Evolutionary conservation across 169 alveolate genomes (phyloP).

Genomic region (Besnoitia besnoiti): DNA sequence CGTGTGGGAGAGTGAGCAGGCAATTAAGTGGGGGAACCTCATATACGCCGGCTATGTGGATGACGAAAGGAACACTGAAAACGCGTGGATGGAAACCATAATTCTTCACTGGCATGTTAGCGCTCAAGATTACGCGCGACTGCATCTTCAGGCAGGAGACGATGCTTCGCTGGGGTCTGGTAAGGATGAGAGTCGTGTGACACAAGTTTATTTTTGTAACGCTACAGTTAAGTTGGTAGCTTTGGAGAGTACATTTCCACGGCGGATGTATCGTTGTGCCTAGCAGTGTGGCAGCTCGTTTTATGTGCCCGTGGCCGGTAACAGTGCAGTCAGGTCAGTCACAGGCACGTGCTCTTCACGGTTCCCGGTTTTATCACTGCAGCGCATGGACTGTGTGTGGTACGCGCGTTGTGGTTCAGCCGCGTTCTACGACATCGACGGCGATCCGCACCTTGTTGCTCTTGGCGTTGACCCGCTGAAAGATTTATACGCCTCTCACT

Average conservation of each 20-base stretch:
- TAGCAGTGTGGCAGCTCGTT: neutral
- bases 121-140: neutral
- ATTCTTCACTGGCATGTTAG: conserved; percentile 54
- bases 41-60: conserved; percentile 62
- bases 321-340: no score
- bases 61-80: conserved; percentile 63
- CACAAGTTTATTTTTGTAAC: neutral
- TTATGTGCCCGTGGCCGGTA: no score
- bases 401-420: conserved; percentile 12
- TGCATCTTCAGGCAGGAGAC: conserved; percentile 50
- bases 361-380: no score
- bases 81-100: conserved; percentile 67
- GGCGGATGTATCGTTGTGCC: no score
- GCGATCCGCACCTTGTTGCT: conserved; percentile 30
- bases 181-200: no score
- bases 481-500: conserved; percentile 55
- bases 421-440: conserved; percentile 56
- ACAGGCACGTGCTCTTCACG: no score
- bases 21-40: conserved; percentile 15
- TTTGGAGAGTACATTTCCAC: neutral
- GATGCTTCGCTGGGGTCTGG: conserved; percentile 51
- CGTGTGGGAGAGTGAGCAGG: neutral
- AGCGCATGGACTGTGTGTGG: conserved; percentile 15
- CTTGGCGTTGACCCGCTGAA: conserved; percentile 48
- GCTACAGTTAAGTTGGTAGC: neutral